Conservation (phyloP, 352 stramenopile genomes). For the Globisporangium paroecandrum region DNA sequence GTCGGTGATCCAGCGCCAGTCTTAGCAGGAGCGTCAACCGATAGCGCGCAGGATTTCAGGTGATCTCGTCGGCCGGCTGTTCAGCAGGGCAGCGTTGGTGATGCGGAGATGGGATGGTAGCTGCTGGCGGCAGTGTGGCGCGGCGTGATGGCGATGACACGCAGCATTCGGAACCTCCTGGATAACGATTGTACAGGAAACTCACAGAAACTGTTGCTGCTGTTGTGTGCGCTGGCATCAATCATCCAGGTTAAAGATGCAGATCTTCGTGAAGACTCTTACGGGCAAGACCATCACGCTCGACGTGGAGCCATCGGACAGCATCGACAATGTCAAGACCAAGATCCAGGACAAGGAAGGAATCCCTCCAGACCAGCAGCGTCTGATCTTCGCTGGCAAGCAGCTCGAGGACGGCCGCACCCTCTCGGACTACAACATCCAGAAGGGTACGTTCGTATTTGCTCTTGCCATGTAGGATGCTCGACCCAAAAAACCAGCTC, state of each 20-base stretch:
- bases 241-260: constrained; percentile 73
- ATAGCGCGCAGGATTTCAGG: neutral
- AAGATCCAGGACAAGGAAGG: constrained; percentile 94
- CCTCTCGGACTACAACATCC: constrained; percentile 93
- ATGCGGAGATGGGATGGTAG: neutral
- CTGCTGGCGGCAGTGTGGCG: neutral
- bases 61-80: neutral
- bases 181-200: too few species aligned
- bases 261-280: constrained; percentile 98
- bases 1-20: neutral
- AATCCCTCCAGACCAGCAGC: constrained; percentile 92
- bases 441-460: constrained; percentile 66
- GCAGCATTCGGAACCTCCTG: neutral
- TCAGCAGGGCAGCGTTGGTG: neutral
- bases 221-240: constrained; percentile 5
- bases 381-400: constrained; percentile 99
- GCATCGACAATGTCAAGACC: constrained; percentile 98
- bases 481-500: neutral
- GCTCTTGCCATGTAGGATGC: too few species aligned
- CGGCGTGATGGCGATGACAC: neutral
- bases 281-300: constrained; percentile 97
- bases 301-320: constrained; percentile 96
- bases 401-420: constrained; percentile 97
- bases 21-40: neutral
- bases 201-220: neutral